A percentile compares a stretch with the other conserved stretches of the same genome.
phyloP scores from a whole-genome alignment of 78 protist species.

The Chrysochromulina tobinii region DNA sequence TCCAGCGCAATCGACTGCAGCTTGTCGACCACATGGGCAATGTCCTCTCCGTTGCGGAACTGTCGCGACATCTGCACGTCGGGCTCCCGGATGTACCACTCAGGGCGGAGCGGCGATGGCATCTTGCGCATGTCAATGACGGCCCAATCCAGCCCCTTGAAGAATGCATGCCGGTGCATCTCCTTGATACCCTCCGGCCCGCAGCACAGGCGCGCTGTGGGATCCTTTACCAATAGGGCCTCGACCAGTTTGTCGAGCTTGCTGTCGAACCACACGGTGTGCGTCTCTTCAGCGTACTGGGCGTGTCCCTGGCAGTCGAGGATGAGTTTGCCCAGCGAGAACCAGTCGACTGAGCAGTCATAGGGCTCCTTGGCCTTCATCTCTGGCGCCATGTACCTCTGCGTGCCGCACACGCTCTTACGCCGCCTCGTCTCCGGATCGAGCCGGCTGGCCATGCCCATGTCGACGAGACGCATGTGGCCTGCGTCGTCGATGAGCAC shows the following conservation, averaged over 20 bases:
- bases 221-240: not conserved
- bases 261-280: not conserved
- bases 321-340: not conserved
- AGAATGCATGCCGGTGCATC: not conserved
- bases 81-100: not conserved
- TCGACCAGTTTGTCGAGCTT: not conserved
- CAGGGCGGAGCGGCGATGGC: not conserved
- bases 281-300: not conserved
- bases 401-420: not conserved
- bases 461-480: not conserved
- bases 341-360: not conserved
- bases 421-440: not conserved
- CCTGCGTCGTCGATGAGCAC: slow-evolving; percentile 52
- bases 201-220: not conserved
- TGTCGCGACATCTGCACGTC: not conserved
- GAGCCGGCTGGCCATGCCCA: not conserved
- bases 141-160: not conserved
- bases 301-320: not conserved
- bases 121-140: not conserved
- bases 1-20: not conserved
- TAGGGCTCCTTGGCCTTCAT: not conserved
- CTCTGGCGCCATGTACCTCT: slow-evolving; percentile 3
- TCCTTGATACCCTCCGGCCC: not conserved
- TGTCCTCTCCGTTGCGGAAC: not conserved
- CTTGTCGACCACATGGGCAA: not conserved